Evolutionary conservation across 1,139 yeast species (phyloP).

Genomic region (Candida gigantensis): DNA sequence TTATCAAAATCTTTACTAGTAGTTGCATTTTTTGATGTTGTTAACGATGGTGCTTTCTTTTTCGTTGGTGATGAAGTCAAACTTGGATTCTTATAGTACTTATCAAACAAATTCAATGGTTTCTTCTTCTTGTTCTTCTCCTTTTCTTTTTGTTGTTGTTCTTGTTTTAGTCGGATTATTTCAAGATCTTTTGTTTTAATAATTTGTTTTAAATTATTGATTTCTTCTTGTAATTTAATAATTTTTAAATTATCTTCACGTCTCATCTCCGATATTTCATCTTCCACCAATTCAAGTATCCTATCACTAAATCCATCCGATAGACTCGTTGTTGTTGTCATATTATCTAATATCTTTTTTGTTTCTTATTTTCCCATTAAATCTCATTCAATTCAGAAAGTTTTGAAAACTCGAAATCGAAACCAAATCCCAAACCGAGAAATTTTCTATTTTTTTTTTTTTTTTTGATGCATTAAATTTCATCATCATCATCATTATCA

Average conservation of each 20-base stretch:
- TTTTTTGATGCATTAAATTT: not conserved
- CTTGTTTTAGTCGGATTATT: conserved; percentile 3
- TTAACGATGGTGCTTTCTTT: too few species aligned
- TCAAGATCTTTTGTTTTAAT: conserved; percentile 7
- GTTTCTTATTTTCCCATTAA: not conserved
- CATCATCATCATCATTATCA: conserved; percentile 3
- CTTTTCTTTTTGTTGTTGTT: not conserved
- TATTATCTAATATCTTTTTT: not conserved
- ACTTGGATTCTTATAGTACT: not conserved
- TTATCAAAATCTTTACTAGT: too few species aligned
- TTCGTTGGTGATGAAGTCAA: conserved; percentile 12
- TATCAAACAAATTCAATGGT: not conserved
- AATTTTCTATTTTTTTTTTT: conserved; percentile 1
- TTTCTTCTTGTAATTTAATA: conserved; percentile 2
- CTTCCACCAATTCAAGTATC: conserved; percentile 2
- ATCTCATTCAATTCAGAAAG: not conserved
- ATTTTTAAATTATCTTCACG: conserved; percentile 3
- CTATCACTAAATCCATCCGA: conserved; percentile 8
- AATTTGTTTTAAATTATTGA: conserved; percentile 1
- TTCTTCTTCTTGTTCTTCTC: not conserved
- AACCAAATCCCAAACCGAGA: conserved; percentile 2
- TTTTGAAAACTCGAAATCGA: not conserved
- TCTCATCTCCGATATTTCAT: conserved; percentile 4
- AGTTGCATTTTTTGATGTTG: too few species aligned
- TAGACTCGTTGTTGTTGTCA: not conserved